Base-by-base conservation (phyloP, 2,329 filamentous ascomycete species). In the Paraphaeosphaeria sporulosa region DNA sequence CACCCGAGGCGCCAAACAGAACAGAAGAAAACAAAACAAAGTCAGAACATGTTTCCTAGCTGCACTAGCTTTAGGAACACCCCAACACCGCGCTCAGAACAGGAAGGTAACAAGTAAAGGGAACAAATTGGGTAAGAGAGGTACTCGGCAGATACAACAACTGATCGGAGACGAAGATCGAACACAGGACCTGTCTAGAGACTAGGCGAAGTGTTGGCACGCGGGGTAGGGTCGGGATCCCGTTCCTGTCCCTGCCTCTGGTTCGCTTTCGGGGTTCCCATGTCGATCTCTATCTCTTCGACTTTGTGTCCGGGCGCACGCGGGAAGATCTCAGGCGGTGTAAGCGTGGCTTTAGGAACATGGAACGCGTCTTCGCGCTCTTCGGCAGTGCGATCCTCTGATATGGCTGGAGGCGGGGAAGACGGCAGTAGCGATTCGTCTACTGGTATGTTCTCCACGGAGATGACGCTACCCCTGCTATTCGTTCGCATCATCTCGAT, bases 401-500 rank as follows among this genome's bases (percentile, higher is more conserved):
- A 70, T 43, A 82, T 82, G 27, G 68, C 73, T 13, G 77, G 77
- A n/a, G 77, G 78, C 3, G 76, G 77, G 15, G 75, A 76, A 4
- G 75, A 76, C 10, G 72, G 66, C 15, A 79, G 66, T 4, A 68
- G 65, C 1, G 73, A 71, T 8, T 79, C 76, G 15, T 72, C 64
- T 7, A 67, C 68, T 19, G 74, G 66, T 53, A 80, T 64, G 49
- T 84, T 82, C 47, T 84, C 82, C 30, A 81, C 75, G 8, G 81
- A 83, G 48, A 84, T 79, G 43, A 84, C 86, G 71, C 94, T 97
- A 51, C 96, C 94, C 69, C 94, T 90, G 72, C 93, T 97, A 76
- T 97, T 96, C 21, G 94, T 96, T 50, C 94, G 89, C 92, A 97
- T 94, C 94, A 98, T 97, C 77, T 98, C 94, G 52, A 93, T 95